phyloP scores from a whole-genome alignment of 1,284 basidiomycete genomes.

The Tylopilus sp. region DNA sequence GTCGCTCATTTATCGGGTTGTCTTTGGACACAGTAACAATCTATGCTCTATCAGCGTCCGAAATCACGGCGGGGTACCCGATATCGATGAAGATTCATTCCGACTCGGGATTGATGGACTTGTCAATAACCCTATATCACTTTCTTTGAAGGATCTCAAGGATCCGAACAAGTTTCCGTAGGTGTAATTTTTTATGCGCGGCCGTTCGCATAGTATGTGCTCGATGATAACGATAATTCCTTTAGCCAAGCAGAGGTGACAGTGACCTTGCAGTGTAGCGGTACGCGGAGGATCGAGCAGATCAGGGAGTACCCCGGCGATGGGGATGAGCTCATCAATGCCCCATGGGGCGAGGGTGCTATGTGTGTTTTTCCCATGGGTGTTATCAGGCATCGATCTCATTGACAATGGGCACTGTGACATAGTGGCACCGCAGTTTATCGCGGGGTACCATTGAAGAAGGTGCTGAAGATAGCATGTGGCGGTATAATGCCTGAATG shows the following conservation, averaged over 20 bases:
- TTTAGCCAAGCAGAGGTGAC: conserved; percentile 60
- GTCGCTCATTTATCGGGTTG: background rate
- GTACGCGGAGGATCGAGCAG: conserved; percentile 65
- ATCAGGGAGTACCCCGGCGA: conserved; percentile 67
- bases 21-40: background rate
- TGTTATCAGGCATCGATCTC: conserved; percentile 15
- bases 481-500: conserved; percentile 62
- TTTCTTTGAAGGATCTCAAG: conserved; percentile 29
- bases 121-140: conserved; percentile 15
- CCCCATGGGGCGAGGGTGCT: conserved; percentile 67
- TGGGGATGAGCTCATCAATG: conserved; percentile 67
- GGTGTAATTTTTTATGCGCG: background rate
- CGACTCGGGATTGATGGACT: conserved; percentile 26
- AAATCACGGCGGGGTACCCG: conserved; percentile 28
- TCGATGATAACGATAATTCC: conserved; percentile 45
- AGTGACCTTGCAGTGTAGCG: conserved; percentile 66
- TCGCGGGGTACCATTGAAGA: conserved; percentile 64
- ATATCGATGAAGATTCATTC: conserved; percentile 26
- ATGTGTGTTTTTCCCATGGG: conserved; percentile 48
- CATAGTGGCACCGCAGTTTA: conserved; percentile 55
- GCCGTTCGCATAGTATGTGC: background rate
- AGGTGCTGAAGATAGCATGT: conserved; percentile 63
- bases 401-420: background rate
- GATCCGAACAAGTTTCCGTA: conserved; percentile 29
- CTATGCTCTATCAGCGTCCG: conserved; percentile 13